Evolutionary conservation across 352 stramenopile species (phyloP), one percentile per base, ranked within the genome.

Genomic region (Globisporangium iwayamae): DNA sequence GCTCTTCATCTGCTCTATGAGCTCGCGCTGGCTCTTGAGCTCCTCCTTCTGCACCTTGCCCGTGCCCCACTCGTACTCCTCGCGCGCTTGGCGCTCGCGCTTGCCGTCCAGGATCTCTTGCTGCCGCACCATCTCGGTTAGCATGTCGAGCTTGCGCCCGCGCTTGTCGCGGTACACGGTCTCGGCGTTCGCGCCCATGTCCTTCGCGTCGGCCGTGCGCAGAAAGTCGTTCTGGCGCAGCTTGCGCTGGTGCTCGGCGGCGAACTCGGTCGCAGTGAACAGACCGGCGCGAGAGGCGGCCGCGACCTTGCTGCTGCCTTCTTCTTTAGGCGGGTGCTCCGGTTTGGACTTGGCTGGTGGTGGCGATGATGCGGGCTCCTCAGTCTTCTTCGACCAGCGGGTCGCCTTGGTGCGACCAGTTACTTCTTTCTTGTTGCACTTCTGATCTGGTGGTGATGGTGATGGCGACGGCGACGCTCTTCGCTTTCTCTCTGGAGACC

Each of bases 41-140:
- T 90, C 81, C 46, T 83, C 67, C 69, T 94, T 94, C 56, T 91
- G 85, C 22, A 94, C 83, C 64, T 86, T 79, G 54, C 85, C 85
- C 13, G 85, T 94, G 4, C 85, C 85, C 85, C 85, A 94, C 51
- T 94, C 85, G 56, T 91, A 94, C 65, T 91, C 78, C 66, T 94
- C 85, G 14, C 72, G 71, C n/a, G 79, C 83, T 52, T 93, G 71
- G n/a, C 79, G 82, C 65, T 90, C 81, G 22, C 76, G 75, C 61
- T 94, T 91, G 51, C 82, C 84, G 16, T 91, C 85, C 32, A 89
- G 52, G 50, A 92, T 70, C 69, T 94, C 85, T 51, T 91, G 83
- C 62, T 94, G 85, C 25, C 79, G 80, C 66, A 89, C 78, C 69
- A 94, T 81, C 55, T 94, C 85, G 61, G 87, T 94, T 3, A 94